These are phyloP conservation scores for Erysimum cheiranthoides DNA, from an alignment of 345 rosid genomes.

Conservation along the genomic window DNA sequence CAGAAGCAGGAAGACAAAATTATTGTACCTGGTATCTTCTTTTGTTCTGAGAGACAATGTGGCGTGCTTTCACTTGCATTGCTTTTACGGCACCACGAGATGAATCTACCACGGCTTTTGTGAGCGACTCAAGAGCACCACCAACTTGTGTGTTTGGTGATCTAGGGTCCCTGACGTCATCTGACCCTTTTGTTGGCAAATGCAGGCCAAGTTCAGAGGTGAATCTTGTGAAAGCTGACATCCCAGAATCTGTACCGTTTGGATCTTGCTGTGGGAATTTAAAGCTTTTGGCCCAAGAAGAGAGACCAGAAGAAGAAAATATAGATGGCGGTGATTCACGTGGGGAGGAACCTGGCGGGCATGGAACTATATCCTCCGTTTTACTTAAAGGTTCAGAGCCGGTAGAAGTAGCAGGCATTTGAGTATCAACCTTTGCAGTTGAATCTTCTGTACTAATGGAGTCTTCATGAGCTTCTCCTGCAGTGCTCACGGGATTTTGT, in stretches of 20 bases:
- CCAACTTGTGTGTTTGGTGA: slow-evolving; percentile 51
- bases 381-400: slow-evolving; percentile 36
- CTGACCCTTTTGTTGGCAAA: slow-evolving; percentile 52
- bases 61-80: slow-evolving; percentile 93
- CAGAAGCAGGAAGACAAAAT: not conserved
- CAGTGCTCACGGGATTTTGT: slow-evolving; percentile 26
- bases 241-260: slow-evolving; percentile 56
- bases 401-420: slow-evolving; percentile 23
- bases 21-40: slow-evolving; percentile 84
- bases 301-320: slow-evolving; percentile 62
- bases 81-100: slow-evolving; percentile 91
- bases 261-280: slow-evolving; percentile 67
- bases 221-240: slow-evolving; percentile 70
- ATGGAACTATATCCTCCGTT: slow-evolving; percentile 41
- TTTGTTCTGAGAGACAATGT: slow-evolving; percentile 92
- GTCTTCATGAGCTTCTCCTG: slow-evolving; percentile 28
- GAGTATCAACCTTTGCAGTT: slow-evolving; percentile 21
- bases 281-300: slow-evolving; percentile 79
- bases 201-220: slow-evolving; percentile 76
- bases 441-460: slow-evolving; percentile 23
- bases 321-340: slow-evolving; percentile 47
- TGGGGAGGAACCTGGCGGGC: slow-evolving; percentile 47
- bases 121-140: slow-evolving; percentile 69
- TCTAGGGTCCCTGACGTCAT: slow-evolving; percentile 47
- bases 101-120: slow-evolving; percentile 83